These are phyloP conservation scores for Yamadazyma insecticola DNA, from an alignment of 805 yeast genomes.

Conservation along the genomic window DNA sequence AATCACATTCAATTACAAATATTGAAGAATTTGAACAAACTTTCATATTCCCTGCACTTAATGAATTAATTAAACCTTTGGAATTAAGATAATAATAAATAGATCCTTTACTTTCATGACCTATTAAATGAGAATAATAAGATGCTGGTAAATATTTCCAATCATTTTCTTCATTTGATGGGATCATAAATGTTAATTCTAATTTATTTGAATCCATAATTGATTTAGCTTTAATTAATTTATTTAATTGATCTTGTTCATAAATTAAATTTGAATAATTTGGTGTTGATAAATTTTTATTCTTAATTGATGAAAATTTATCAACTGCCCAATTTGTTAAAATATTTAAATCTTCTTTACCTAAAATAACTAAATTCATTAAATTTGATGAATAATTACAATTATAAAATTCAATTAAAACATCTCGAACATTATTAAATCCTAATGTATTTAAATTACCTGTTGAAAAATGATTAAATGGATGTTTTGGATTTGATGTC, in stretches of 20 bases:
- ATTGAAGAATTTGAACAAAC: constrained; percentile 63
- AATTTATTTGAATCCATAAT: constrained; percentile 74
- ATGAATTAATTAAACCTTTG: constrained; percentile 71
- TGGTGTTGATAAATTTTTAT: constrained; percentile 40
- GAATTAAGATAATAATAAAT: constrained; percentile 65
- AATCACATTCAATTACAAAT: constrained; percentile 67
- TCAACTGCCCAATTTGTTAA: constrained; percentile 67
- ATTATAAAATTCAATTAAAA: constrained; percentile 69
- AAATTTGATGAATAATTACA: constrained; percentile 76
- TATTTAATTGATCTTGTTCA: constrained; percentile 44
- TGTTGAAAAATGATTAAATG: constrained; percentile 83
- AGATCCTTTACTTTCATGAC: constrained; percentile 92
- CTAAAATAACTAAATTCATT: constrained; percentile 83
- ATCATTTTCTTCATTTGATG: constrained; percentile 56
- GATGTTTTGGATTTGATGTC: constrained; percentile 70
- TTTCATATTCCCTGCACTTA: constrained; percentile 68
- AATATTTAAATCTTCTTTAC: constrained; percentile 72
- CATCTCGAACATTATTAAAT: constrained; percentile 70
- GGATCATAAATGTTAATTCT: constrained; percentile 66
- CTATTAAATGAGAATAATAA: constrained; percentile 76
- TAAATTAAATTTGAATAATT: constrained; percentile 47
- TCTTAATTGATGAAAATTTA: constrained; percentile 59
- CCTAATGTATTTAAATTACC: constrained; percentile 80
- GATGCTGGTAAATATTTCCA: constrained; percentile 70
- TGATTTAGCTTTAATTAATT: constrained; percentile 65